Evolutionary conservation across 495 filamentous ascomycete genomes (phyloP).

Genomic region (Talaromyces borbonicus): DNA sequence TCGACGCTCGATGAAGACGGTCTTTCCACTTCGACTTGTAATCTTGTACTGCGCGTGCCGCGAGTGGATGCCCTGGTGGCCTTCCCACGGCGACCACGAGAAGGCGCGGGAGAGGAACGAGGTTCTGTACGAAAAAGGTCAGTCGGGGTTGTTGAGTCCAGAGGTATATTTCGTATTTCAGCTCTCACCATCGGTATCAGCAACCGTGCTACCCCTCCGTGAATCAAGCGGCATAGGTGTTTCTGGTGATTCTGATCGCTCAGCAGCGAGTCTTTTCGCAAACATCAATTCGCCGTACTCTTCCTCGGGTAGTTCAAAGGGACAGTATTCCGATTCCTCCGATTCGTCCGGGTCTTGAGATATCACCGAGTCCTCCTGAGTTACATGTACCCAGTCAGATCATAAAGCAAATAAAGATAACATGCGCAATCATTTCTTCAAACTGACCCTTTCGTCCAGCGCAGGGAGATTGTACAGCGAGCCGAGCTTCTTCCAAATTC

Average conservation of each 20-base stretch:
- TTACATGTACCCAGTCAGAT: background rate
- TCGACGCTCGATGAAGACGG: constrained; percentile 12
- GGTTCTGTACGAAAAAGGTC: constrained; percentile 27
- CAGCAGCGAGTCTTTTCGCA: constrained; percentile 49
- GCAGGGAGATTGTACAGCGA: constrained; percentile 80
- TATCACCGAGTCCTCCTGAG: constrained; percentile 39
- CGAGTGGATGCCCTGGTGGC: constrained; percentile 28
- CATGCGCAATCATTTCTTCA: constrained; percentile 9
- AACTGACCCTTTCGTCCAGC: constrained; percentile 70
- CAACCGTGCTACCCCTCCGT: constrained; percentile 33
- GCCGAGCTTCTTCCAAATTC: constrained; percentile 83
- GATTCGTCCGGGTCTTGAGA: constrained; percentile 50
- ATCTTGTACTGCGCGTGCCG: constrained; percentile 33
- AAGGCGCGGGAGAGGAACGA: constrained; percentile 39
- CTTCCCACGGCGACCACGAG: constrained; percentile 32
- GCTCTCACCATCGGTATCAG: constrained; percentile 45
- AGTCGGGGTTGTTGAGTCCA: constrained; percentile 5
- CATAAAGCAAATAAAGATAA: background rate
- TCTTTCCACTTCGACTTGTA: constrained; percentile 33
- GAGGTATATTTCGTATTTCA: background rate
- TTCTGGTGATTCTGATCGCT: constrained; percentile 47
- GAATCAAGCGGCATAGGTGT: constrained; percentile 37
- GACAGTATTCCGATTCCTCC: constrained; percentile 43
- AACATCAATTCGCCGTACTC: constrained; percentile 73
- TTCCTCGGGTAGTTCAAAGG: constrained; percentile 68